Evolutionary conservation across 306 rosid species (phyloP), one percentile per base, ranked within the genome.

Genomic region (Prunus padus): DNA sequence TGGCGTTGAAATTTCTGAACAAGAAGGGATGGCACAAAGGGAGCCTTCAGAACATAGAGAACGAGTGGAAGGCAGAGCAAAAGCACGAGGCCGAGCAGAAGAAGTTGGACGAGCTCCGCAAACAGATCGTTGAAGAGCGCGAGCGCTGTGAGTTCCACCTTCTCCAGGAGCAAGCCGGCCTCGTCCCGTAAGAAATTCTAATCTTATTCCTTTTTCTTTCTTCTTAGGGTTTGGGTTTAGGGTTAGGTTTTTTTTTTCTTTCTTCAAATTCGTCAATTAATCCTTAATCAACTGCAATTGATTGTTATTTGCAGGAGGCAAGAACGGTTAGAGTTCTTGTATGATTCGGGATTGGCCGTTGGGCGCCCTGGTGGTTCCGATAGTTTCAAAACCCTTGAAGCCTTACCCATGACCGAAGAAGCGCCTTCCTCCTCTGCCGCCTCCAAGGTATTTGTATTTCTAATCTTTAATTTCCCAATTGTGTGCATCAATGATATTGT

Each of bases 21-120:
- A 90, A 95, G 92, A 95, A 95, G 78, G 98, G 98, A 77, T 95
- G 98, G 98, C 98, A 95, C 84, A 95, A 97, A n/a, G 98, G 97
- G 1, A 92, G 96, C 52, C 85, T 95, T 12, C 81, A 97, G 59
- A 95, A 95, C 91, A 92, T 92, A 0, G 98, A 95, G 84, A 92
- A 95, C 72, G 97, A 92, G 5, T 95, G 98, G 98, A 92, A 95
- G 76, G 97, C 98, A 0, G 98, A 95, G 82, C 98, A 95, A 76
- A 95, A 95, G 88, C 97, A 84, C 10, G 96, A 84, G 0, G 96
- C 96, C 5, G 97, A 95, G 50, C 84, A 92, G 79, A 95, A 90
- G 87, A 95, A 95, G 80, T 75, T 95, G 67, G 98, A 95, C 8
- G 98, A 90, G 80, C 98, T 95, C 47, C 96, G 97, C 62, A 90